Evolutionary conservation across 352 stramenopile species (phyloP), one percentile per base, ranked within the genome.

Genomic region (Thraustochytrium sp.): DNA sequence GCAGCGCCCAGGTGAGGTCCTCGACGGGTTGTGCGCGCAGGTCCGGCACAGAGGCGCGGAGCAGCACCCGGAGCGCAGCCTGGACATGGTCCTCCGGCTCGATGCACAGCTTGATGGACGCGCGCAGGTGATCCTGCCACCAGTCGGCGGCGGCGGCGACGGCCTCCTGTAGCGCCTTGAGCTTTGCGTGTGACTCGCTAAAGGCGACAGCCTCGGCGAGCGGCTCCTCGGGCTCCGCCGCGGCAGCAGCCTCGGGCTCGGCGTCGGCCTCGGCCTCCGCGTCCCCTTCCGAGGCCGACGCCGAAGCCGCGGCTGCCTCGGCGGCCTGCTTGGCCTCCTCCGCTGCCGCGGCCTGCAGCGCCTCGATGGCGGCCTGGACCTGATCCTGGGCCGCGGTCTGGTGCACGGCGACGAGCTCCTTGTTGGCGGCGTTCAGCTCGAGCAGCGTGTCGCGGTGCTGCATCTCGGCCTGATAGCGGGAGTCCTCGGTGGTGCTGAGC

Each of bases 381-480:
- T 80, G 44, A 8, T 61, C 31, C 5, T 63, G 8, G n/a, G 54
- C 54, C 8, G 54, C n/a, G 54, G 54, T 37, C 38, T 36, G 23
- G 2, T 68, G 2, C 4, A 31, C 23, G 23, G 18, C 63, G 46
- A 44, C 48, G 31, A 44, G 1, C 29, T 62, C 21, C 23, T 63
- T 63, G 68, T 1, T 44, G 29, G 11, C 37, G 9, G 5, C 64
- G 21, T 76, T 4, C 36, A 64, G 3, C 21, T 34, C 5, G 16
- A 23, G 8, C 4, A 80, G 44, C 37, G 16, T 37, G 68, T 80
- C 68, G 31, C 68, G 42, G 16, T 46, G 68, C 68, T 46, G 48
- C 68, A 80, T 80, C 53, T 80, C 68, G 23, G 48, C 68, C 38
- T 80, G 68, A 4, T 80, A 80, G 13, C 68, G 46, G 13, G 8